Evolutionary conservation across 1,284 basidiomycete species (phyloP), one percentile per base, ranked within the genome.

Genomic region (Ustilago lituana): DNA sequence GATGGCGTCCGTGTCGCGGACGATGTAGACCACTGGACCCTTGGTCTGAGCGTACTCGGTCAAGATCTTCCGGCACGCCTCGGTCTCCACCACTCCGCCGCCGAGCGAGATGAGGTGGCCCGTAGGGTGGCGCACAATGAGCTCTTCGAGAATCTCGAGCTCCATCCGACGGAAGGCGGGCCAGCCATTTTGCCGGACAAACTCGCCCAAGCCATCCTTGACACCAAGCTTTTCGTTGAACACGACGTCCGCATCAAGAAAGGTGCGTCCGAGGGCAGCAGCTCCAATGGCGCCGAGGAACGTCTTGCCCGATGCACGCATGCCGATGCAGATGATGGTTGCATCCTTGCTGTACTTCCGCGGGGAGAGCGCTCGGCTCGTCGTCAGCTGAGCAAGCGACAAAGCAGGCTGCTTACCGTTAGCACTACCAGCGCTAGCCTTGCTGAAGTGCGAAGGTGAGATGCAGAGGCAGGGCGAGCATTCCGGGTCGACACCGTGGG

Each of bases 221-320:
- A 41, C 32, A 14, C 60, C 66, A 58, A 89, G 85, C 66, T 89
- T 86, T 50, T 87, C 83, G 72, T 89, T 89, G 79, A 97, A 93
- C 74, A 88, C 88, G 8, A 84, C 85, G 78, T 99, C 95, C 26
- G 94, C 94, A 77, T 99, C 96, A 73, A 95, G 83, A 81, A 91
- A 91, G 2, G 87, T 86, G 85, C 93, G 91, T 1, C 86, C 87
- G 6, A 98, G 87, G 0, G 89, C 85, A 12, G 86, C 84, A 1
- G 93, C 90, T 7, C 91, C 93, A 32, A 93, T 85, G 50, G 87
- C 85, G 19, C 94, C 93, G 60, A 98, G 87, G 84, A 90, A 91
- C 1, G 92, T 92, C 86, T 98, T 98, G 53, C 96, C 95, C 0
- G 93, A 92, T 5, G 95, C 95, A 31, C 95, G 91, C 95, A 99